Evolutionary conservation across 805 yeast species (phyloP).

Genomic region (Kluyveromyces aestuarii): DNA sequence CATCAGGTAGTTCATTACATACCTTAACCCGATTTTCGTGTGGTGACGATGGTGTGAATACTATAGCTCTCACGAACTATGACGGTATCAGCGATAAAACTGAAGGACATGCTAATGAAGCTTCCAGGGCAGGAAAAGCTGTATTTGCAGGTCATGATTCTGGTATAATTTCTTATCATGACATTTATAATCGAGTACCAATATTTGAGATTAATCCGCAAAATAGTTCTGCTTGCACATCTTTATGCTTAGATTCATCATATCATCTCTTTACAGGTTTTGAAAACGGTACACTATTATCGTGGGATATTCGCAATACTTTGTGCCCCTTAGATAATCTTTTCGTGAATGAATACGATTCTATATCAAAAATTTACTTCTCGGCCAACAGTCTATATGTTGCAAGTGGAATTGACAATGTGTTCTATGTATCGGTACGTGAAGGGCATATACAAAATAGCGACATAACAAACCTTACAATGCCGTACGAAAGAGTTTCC

Average conservation of each 20-base stretch:
- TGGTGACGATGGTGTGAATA: slow-evolving; percentile 28
- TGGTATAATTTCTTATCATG: slow-evolving; percentile 34
- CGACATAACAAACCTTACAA: background rate
- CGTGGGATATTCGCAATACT: slow-evolving; percentile 33
- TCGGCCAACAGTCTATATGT: slow-evolving; percentile 8
- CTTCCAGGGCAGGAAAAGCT: slow-evolving; percentile 38
- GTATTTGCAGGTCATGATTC: slow-evolving; percentile 36
- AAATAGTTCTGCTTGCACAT: slow-evolving; percentile 19
- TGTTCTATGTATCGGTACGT: slow-evolving; percentile 17
- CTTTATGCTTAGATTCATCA: slow-evolving; percentile 5
- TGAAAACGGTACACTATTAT: slow-evolving; percentile 26
- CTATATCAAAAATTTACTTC: slow-evolving; percentile 16
- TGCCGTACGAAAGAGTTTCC: background rate
- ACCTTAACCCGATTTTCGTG: slow-evolving; percentile 27
- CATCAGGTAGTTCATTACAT: slow-evolving; percentile 39
- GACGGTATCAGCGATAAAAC: background rate
- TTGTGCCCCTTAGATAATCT: slow-evolving; percentile 8
- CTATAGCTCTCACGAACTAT: slow-evolving; percentile 10
- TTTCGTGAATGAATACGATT: slow-evolving; percentile 11
- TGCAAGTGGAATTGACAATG: slow-evolving; percentile 8
- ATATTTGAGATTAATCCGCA: slow-evolving; percentile 18
- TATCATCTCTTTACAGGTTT: slow-evolving; percentile 28
- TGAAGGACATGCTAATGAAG: slow-evolving; percentile 25
- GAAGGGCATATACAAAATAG: slow-evolving; percentile 9
- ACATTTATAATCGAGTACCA: slow-evolving; percentile 25